These are phyloP conservation scores for Prunus fruticosa DNA, from an alignment of 306 rosid species.

Conservation along the genomic window DNA sequence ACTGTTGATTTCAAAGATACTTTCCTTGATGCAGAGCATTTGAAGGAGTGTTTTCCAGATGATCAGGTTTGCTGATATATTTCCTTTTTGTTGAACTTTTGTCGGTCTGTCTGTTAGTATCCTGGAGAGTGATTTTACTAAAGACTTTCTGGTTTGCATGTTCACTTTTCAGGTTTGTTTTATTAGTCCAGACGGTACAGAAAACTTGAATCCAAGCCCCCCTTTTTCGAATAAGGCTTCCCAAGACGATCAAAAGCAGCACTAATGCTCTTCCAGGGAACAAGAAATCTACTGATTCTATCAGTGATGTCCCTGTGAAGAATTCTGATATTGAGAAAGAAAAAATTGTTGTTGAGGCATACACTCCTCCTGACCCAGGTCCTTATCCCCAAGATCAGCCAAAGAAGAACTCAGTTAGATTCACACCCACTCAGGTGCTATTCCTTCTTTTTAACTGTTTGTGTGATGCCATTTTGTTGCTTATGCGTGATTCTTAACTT, in stretches of 20 bases:
- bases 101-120: neutral
- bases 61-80: conserved; percentile 56
- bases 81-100: conserved; percentile 12
- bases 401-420: conserved; percentile 87
- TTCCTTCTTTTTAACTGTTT: conserved; percentile 18
- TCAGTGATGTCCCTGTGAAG: conserved; percentile 31
- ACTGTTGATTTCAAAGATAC: conserved; percentile 96
- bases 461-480: neutral
- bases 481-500: neutral
- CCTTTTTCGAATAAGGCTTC: conserved; percentile 85
- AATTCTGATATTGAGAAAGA: conserved; percentile 57
- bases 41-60: conserved; percentile 67
- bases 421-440: conserved; percentile 87
- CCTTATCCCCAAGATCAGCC: conserved; percentile 99
- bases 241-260: conserved; percentile 58
- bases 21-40: conserved; percentile 77
- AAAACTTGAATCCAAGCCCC: conserved; percentile 60
- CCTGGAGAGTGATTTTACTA: neutral
- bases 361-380: conserved; percentile 92
- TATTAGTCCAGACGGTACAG: conserved; percentile 52
- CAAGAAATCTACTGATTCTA: conserved; percentile 39
- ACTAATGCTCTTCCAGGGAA: conserved; percentile 48
- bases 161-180: conserved; percentile 58
- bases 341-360: conserved; percentile 65
- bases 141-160: conserved; percentile 23